Conservation (phyloP, 2,329 filamentous ascomycete genomes). For the Huntiella moniliformis region DNA sequence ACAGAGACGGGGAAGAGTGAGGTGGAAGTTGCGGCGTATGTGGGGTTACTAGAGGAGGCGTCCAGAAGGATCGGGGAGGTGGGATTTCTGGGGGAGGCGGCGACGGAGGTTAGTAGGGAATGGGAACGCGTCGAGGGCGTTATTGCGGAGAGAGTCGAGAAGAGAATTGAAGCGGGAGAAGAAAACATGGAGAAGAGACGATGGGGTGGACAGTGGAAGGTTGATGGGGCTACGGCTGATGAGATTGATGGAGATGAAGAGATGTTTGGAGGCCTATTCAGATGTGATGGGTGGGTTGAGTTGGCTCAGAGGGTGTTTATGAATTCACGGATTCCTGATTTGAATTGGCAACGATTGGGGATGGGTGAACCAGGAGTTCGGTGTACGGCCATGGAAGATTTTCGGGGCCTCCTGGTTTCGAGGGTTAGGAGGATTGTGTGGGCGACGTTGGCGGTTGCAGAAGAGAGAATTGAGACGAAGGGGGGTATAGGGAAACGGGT, state of each 20-base stretch:
- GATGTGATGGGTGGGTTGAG: slow-evolving; percentile 38
- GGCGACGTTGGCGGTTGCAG: slow-evolving; percentile 49
- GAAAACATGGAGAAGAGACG: not conserved
- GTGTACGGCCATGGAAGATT: slow-evolving; percentile 56
- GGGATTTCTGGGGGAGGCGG: slow-evolving; percentile 44
- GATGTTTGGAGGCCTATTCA: slow-evolving; percentile 37
- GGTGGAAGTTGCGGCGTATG: slow-evolving; percentile 53
- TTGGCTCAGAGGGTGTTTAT: slow-evolving; percentile 55
- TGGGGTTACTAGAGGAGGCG: slow-evolving; percentile 36
- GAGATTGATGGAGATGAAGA: slow-evolving; percentile 17
- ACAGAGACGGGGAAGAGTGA: slow-evolving; percentile 49
- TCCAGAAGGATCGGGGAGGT: slow-evolving; percentile 38
- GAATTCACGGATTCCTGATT: slow-evolving; percentile 42
- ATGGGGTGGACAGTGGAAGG: too few species aligned
- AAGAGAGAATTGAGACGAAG: slow-evolving; percentile 44
- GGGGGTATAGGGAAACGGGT: slow-evolving; percentile 15
- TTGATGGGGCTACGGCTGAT: slow-evolving; percentile 10
- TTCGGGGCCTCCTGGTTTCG: slow-evolving; percentile 48
- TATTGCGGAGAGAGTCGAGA: slow-evolving; percentile 29
- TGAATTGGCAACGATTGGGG: slow-evolving; percentile 48
- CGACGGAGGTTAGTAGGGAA: slow-evolving; percentile 40
- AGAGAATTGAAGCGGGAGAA: not conserved
- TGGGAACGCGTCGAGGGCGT: slow-evolving; percentile 52
- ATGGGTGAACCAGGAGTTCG: slow-evolving; percentile 50
- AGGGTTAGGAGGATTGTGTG: slow-evolving; percentile 54